These are phyloP conservation scores for Leccinum olivaceoglutinosum DNA, from an alignment of 1,284 basidiomycete genomes.

Conservation along the genomic window DNA sequence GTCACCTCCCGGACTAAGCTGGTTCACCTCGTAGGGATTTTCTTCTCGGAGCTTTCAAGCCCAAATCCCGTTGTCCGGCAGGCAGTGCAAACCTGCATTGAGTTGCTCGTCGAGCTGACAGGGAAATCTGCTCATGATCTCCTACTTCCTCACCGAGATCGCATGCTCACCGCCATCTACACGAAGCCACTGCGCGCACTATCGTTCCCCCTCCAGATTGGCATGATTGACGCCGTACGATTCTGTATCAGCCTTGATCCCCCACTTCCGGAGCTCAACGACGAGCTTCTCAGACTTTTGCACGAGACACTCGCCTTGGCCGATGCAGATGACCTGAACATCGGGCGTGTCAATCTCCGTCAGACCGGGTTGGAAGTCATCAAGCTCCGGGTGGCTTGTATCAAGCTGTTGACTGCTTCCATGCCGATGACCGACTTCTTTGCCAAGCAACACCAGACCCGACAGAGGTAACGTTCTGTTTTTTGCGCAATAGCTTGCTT, in stretches of 20 bases:
- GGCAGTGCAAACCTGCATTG: slow-evolving; percentile 81
- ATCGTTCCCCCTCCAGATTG: slow-evolving; percentile 94
- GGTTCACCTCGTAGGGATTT: slow-evolving; percentile 71
- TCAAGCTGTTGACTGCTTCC: slow-evolving; percentile 89
- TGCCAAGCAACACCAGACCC: slow-evolving; percentile 72
- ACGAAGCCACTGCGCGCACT: slow-evolving; percentile 96
- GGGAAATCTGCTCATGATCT: slow-evolving; percentile 75
- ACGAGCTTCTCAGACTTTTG: slow-evolving; percentile 88
- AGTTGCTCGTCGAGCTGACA: slow-evolving; percentile 73
- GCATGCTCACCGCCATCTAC: slow-evolving; percentile 87
- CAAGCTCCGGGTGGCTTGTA: slow-evolving; percentile 92
- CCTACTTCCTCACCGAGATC: slow-evolving; percentile 81
- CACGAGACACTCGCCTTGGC: slow-evolving; percentile 94
- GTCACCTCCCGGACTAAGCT: slow-evolving; percentile 48
- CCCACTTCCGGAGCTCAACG: slow-evolving; percentile 84
- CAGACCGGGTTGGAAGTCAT: slow-evolving; percentile 83
- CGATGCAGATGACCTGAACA: slow-evolving; percentile 87
- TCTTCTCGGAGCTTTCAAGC: slow-evolving; percentile 88
- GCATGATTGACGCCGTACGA: slow-evolving; percentile 95
- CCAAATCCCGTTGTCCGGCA: slow-evolving; percentile 84
- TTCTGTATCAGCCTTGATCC: slow-evolving; percentile 86
- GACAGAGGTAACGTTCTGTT: slow-evolving; percentile 63
- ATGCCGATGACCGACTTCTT: slow-evolving; percentile 95
- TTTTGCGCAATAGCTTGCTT: slow-evolving; percentile 3
- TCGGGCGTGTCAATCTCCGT: slow-evolving; percentile 72